These are phyloP conservation scores for Ogataea neopini DNA, from an alignment of 805 yeast species.

Conservation along the genomic window DNA sequence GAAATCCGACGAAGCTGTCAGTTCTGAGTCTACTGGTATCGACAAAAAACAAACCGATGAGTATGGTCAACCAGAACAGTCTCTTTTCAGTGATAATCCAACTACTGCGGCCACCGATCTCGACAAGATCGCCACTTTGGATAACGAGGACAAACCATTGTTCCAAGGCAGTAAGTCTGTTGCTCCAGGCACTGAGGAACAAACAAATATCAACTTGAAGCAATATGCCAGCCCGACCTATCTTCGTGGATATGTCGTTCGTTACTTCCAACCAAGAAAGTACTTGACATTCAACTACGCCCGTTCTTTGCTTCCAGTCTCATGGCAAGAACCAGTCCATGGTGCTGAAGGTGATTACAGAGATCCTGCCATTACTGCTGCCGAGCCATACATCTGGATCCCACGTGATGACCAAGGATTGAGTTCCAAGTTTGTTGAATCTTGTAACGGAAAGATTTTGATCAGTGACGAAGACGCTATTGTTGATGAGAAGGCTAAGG, in stretches of 20 bases:
- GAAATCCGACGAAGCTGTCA: conserved; percentile 30
- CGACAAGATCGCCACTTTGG: conserved; percentile 18
- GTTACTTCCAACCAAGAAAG: conserved; percentile 46
- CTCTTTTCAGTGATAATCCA: conserved; percentile 19
- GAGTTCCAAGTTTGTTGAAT: conserved; percentile 55
- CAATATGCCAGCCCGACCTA: conserved; percentile 12
- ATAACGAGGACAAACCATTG: conserved; percentile 31
- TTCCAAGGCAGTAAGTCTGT: conserved; percentile 9
- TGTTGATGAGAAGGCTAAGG: conserved; percentile 57
- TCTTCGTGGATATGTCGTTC: conserved; percentile 19
- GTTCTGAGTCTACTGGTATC: conserved; percentile 26
- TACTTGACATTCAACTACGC: conserved; percentile 42
- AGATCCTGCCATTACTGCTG: conserved; percentile 58
- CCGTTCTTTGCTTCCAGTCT: conserved; percentile 43
- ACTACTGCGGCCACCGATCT: conserved; percentile 22
- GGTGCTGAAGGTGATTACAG: conserved; percentile 36
- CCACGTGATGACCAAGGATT: conserved; percentile 69
- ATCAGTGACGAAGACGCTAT: conserved; percentile 59
- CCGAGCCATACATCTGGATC: conserved; percentile 68
- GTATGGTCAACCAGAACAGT: conserved; percentile 14
- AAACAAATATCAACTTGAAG: conserved; percentile 9
- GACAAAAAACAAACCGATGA: conserved; percentile 10
- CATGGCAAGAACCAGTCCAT: conserved; percentile 22
- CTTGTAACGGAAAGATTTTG: conserved; percentile 55
- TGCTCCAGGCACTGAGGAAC: conserved; percentile 7